Percentiles rank a stretch among this genome's conserved stretches.
Conservation (phyloP, 139 green algal genomes). For the Bryopsis sp. region DNA sequence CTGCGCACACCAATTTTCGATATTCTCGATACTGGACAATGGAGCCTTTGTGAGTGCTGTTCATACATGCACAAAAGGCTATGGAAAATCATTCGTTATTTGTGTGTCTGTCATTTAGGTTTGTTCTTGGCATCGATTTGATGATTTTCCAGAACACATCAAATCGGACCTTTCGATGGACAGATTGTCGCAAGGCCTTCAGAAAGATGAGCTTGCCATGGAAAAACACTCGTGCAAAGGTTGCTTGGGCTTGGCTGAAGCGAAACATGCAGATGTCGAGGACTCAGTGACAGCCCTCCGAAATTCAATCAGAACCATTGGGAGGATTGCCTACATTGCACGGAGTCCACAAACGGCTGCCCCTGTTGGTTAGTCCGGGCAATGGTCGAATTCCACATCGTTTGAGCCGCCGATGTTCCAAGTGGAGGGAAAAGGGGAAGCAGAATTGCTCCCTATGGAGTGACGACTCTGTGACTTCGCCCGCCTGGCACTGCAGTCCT, state of each 20-base stretch:
- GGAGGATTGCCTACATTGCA: background rate
- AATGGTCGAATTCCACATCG: background rate
- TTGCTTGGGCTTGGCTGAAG: background rate
- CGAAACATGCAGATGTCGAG: background rate
- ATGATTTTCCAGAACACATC: background rate
- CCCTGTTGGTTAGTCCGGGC: background rate
- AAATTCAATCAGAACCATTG: background rate
- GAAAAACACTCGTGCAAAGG: background rate
- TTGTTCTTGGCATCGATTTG: background rate
- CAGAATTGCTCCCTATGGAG: too few species aligned
- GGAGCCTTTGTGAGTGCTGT: too few species aligned
- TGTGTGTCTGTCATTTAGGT: too few species aligned
- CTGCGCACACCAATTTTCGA: too few species aligned
- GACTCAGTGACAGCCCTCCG: background rate
- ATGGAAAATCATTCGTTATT: too few species aligned
- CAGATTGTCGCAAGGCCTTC: background rate
- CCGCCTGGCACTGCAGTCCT: too few species aligned
- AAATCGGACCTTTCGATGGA: background rate
- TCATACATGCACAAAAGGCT: too few species aligned
- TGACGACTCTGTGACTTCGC: too few species aligned
- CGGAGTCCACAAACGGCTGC: background rate
- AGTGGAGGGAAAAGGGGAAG: background rate
- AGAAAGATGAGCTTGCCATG: background rate
- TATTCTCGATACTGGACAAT: too few species aligned
- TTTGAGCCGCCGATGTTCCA: background rate